Conservation (phyloP, 2,329 filamentous ascomycete species). For the Scopulariopsis brevicaulis region DNA sequence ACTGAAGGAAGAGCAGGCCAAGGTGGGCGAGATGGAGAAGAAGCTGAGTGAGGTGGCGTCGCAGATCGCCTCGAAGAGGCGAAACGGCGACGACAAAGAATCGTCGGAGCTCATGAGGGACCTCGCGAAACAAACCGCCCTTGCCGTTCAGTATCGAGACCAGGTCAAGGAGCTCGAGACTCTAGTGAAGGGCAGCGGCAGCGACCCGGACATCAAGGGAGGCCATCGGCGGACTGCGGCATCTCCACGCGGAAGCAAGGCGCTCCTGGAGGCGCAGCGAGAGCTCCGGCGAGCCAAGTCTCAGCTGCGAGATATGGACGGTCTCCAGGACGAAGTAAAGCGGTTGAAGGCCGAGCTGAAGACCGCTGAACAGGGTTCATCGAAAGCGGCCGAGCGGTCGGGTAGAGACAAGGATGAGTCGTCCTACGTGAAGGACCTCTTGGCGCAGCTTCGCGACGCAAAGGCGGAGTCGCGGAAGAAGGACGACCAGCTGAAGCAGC, state of each 20-base stretch:
- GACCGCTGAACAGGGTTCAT: constrained; percentile 30
- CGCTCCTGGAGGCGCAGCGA: constrained; percentile 37
- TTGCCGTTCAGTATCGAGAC: constrained; percentile 45
- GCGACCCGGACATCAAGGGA: not conserved
- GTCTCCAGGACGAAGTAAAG: constrained; percentile 40
- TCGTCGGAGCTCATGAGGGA: constrained; percentile 37
- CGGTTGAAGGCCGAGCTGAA: constrained; percentile 37
- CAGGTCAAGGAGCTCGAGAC: constrained; percentile 48
- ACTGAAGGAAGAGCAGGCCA: constrained; percentile 57
- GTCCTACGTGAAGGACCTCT: constrained; percentile 2
- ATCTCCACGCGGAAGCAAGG: constrained; percentile 38
- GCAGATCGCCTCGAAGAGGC: constrained; percentile 32
- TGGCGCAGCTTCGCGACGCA: constrained; percentile 25
- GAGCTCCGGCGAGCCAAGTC: constrained; percentile 42
- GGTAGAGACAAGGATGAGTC: constrained; percentile 9
- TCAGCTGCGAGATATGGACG: constrained; percentile 39
- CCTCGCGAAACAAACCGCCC: constrained; percentile 43
- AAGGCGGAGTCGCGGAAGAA: constrained; percentile 32
- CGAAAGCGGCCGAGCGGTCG: constrained; percentile 18
- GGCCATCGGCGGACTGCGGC: constrained; percentile 22
- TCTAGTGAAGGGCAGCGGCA: constrained; percentile 19
- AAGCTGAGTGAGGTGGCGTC: constrained; percentile 48
- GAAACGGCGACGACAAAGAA: constrained; percentile 27
- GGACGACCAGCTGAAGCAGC: constrained; percentile 34
- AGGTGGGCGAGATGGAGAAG: constrained; percentile 51